phyloP scores from a whole-genome alignment of 2,329 filamentous ascomycete genomes.

The Purpureocillium takamizusanense region DNA sequence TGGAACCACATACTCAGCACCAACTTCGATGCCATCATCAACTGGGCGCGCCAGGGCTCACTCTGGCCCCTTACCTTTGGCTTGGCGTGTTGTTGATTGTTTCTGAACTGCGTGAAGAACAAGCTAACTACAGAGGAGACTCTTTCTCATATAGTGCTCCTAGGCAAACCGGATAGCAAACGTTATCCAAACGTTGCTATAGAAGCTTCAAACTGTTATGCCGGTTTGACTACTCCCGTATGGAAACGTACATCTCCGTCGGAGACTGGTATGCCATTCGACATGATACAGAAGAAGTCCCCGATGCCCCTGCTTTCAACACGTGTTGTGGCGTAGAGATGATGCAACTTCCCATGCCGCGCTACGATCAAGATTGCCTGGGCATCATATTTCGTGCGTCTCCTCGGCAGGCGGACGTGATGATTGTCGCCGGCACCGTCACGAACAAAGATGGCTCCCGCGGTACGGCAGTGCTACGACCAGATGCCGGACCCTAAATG shows the following conservation, averaged over 20 bases:
- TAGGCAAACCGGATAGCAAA: no score
- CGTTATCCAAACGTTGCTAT: no score
- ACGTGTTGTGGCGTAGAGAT: conserved; percentile 85
- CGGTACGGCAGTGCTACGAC: conserved; percentile 82
- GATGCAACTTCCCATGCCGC: conserved; percentile 83
- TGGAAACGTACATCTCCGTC: no score
- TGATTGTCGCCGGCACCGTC: conserved; percentile 87
- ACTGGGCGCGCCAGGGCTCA: conserved; percentile 77
- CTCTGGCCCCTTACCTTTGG: conserved; percentile 85
- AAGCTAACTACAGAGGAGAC: no score
- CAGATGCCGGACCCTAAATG: conserved; percentile 90
- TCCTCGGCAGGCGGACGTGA: conserved; percentile 79
- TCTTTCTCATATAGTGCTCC: no score
- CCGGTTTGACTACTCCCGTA: no score
- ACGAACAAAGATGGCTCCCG: conserved; percentile 95
- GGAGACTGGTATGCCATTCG: no score
- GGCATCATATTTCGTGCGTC: conserved; percentile 87
- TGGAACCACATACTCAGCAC: conserved; percentile 44
- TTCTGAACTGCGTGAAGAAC: no score
- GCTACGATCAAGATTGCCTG: conserved; percentile 80
- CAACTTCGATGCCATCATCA: conserved; percentile 67
- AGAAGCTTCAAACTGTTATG: no score
- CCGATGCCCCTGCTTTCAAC: no score
- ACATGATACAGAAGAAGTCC: no score
- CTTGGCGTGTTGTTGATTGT: no score